Conservation (phyloP, 2,329 filamentous ascomycete genomes). For the Phialocephala sp. region DNA sequence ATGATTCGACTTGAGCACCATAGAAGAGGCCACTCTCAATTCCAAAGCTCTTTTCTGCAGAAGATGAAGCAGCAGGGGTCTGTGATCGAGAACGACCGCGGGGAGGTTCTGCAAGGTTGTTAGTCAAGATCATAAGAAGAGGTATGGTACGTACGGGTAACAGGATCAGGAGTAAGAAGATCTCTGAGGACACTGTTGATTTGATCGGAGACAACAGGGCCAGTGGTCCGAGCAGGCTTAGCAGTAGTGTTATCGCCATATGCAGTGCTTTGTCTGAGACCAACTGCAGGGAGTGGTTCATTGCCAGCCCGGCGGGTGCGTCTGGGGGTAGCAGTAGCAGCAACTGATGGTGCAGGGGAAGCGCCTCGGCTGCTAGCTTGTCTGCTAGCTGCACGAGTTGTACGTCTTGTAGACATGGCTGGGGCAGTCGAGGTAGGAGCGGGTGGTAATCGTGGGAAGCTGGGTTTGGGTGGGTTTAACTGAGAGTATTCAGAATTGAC, state of each 20-base stretch:
- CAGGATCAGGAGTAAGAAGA: background rate
- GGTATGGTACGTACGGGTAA: background rate
- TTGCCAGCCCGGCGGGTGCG: constrained; percentile 27
- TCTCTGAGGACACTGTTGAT: constrained; percentile 28
- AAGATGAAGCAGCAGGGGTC: constrained; percentile 7
- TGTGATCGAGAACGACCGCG: constrained; percentile 9
- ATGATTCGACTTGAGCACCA: constrained; percentile 43
- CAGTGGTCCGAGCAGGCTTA: constrained; percentile 22
- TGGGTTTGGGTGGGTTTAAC: background rate
- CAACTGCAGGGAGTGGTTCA: constrained; percentile 32
- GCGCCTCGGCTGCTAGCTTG: constrained; percentile 30
- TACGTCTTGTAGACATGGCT: constrained; percentile 38
- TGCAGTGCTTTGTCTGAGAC: constrained; percentile 33
- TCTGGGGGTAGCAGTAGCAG: constrained; percentile 25
- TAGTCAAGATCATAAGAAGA: constrained; percentile 12
- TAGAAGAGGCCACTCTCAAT: constrained; percentile 46
- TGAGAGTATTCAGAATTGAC: background rate
- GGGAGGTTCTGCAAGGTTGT: constrained; percentile 1
- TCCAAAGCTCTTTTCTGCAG: constrained; percentile 41
- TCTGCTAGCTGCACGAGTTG: constrained; percentile 34
- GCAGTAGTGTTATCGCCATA: constrained; percentile 39
- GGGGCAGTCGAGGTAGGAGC: background rate
- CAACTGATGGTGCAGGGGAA: constrained; percentile 26
- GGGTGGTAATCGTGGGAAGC: background rate
- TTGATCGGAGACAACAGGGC: constrained; percentile 24